These are phyloP conservation scores for Escovopsis sp. DNA, from an alignment of 2,329 filamentous ascomycete genomes.

Conservation along the genomic window DNA sequence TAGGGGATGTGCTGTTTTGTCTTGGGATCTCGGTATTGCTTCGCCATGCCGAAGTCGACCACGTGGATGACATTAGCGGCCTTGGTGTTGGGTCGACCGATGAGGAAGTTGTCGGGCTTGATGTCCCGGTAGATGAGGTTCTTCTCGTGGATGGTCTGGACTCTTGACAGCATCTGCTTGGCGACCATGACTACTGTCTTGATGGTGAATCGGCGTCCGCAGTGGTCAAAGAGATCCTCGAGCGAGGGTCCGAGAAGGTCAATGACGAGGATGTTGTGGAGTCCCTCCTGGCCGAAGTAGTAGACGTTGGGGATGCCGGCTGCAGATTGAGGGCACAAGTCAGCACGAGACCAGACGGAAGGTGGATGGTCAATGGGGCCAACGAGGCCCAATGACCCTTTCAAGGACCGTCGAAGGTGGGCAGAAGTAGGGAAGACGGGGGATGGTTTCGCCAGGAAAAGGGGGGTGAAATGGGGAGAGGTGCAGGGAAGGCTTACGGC, in stretches of 20 bases:
- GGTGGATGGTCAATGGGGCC: no score
- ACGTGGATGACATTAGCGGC: constrained; percentile 97
- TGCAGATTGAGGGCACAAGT: constrained; percentile 21
- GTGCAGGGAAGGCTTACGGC: constrained; percentile 51
- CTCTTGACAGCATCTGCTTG: constrained; percentile 94
- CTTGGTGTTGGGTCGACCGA: constrained; percentile 82
- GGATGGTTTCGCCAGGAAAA: no score
- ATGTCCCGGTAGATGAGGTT: constrained; percentile 98
- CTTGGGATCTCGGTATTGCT: constrained; percentile 97
- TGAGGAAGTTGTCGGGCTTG: constrained; percentile 98
- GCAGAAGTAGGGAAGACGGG: no score
- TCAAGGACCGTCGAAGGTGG: no score
- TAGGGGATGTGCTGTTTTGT: constrained; percentile 99
- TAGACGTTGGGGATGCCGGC: constrained; percentile 98
- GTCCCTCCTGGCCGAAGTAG: constrained; percentile 95
- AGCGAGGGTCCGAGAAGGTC: constrained; percentile 88
- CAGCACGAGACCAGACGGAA: constrained; percentile 6
- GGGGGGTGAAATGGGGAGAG: no score
- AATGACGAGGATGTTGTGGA: constrained; percentile 97
- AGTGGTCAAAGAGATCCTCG: constrained; percentile 95
- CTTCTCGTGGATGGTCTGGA: constrained; percentile 93
- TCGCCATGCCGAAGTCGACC: constrained; percentile 98
- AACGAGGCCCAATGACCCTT: no score
- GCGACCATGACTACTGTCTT: constrained; percentile 99
- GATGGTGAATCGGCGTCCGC: constrained; percentile 83